These are phyloP conservation scores for Amanita thiersii DNA, from an alignment of 768 basidiomycete genomes.

Conservation along the genomic window DNA sequence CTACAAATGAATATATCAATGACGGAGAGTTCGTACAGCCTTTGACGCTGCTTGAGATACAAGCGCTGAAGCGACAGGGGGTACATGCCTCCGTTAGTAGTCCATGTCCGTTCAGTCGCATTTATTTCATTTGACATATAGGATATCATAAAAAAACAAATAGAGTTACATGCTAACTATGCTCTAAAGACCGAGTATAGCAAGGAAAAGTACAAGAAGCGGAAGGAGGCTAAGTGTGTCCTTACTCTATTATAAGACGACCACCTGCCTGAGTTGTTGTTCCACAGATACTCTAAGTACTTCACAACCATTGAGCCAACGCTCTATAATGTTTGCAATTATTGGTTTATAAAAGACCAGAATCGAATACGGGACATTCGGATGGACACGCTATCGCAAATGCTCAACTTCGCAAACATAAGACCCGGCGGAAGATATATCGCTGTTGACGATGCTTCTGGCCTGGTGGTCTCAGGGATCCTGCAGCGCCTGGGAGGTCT, in stretches of 20 bases:
- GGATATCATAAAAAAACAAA: slow-evolving; percentile 95
- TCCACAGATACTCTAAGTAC: slow-evolving; percentile 69
- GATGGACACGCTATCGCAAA: slow-evolving; percentile 81
- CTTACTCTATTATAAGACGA: not conserved
- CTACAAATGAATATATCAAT: slow-evolving; percentile 93
- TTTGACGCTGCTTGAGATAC: slow-evolving; percentile 77
- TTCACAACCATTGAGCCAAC: slow-evolving; percentile 89
- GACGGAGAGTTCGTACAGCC: slow-evolving; percentile 82
- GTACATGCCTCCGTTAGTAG: slow-evolving; percentile 63
- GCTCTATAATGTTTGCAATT: slow-evolving; percentile 78
- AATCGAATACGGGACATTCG: slow-evolving; percentile 77
- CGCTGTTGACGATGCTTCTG: slow-evolving; percentile 88
- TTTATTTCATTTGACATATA: slow-evolving; percentile 24
- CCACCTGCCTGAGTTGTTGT: slow-evolving; percentile 1
- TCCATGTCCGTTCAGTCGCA: slow-evolving; percentile 7
- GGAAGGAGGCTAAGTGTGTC: slow-evolving; percentile 91
- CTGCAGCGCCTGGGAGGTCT: slow-evolving; percentile 84
- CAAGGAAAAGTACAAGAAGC: slow-evolving; percentile 96
- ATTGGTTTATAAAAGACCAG: slow-evolving; percentile 84
- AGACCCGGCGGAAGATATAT: slow-evolving; percentile 83
- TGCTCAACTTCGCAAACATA: slow-evolving; percentile 77
- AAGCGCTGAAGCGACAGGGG: slow-evolving; percentile 74
- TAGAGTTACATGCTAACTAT: slow-evolving; percentile 88
- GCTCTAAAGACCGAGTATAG: slow-evolving; percentile 95
- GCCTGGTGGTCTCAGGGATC: slow-evolving; percentile 77